These are phyloP conservation scores for Scopulariopsis brevicaulis DNA, from an alignment of 2,329 filamentous ascomycete genomes.

Conservation along the genomic window DNA sequence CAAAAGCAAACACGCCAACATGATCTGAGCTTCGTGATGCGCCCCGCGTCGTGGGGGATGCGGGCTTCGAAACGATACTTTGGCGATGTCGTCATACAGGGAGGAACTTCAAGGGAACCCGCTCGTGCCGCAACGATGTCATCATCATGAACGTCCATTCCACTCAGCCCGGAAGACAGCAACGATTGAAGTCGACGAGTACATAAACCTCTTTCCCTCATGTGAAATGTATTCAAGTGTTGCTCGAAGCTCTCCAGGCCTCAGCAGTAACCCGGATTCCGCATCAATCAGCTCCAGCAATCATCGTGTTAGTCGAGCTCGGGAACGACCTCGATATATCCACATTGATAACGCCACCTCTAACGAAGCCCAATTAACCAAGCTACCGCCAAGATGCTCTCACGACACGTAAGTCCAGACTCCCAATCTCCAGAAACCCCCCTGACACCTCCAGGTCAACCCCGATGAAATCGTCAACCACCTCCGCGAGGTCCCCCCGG, in stretches of 20 bases:
- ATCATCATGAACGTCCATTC: not conserved
- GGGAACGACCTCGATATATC: not conserved
- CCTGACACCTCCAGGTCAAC: conserved; percentile 27
- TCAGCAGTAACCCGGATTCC: not conserved
- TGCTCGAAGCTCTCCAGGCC: not conserved
- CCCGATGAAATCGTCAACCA: conserved; percentile 42
- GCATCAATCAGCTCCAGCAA: not conserved
- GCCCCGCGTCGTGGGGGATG: not conserved
- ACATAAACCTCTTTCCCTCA: not conserved
- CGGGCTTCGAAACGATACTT: not conserved
- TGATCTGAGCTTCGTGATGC: not conserved
- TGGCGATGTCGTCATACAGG: not conserved
- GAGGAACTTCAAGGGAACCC: not conserved
- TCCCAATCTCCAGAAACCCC: not conserved
- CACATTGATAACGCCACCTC: not conserved
- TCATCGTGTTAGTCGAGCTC: not conserved
- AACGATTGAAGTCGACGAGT: not conserved
- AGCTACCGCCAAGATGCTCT: not conserved
- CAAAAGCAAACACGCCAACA: not conserved
- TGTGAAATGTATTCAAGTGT: not conserved
- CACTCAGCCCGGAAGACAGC: not conserved
- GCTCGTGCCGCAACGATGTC: not conserved
- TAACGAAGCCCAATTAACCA: not conserved
- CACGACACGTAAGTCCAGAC: not conserved
- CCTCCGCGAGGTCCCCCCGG: conserved; percentile 32